These are phyloP conservation scores for Nitzschia inconspicua DNA, from an alignment of 108 stramenopile species.

Conservation along the genomic window DNA sequence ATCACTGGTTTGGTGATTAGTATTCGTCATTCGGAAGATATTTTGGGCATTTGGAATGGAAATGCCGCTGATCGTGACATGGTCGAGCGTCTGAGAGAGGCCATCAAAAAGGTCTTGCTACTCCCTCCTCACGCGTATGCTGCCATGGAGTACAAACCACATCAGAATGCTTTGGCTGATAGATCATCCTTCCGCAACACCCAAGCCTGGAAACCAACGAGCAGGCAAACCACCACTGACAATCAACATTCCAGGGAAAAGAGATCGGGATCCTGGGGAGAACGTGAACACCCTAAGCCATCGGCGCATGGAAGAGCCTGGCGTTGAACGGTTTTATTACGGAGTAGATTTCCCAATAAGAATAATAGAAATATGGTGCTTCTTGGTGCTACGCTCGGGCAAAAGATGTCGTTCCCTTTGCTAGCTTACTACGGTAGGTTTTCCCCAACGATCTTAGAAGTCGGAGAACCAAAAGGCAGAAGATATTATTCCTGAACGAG, in stretches of 20 bases:
- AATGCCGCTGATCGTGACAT: constrained; percentile 73
- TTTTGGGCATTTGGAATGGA: constrained; percentile 92
- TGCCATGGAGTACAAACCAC: constrained; percentile 82
- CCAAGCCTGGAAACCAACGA: constrained; percentile 55
- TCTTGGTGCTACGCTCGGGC: constrained; percentile 22
- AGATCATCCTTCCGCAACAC: constrained; percentile 76
- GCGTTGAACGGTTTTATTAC: constrained; percentile 10
- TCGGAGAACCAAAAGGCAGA: no score
- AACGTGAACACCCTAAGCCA: constrained; percentile 36
- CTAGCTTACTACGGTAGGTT: no score
- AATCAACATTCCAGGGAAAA: no score
- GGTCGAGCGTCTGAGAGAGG: constrained; percentile 75
- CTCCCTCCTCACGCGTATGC: constrained; percentile 60
- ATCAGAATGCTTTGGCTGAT: constrained; percentile 60
- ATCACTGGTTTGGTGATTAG: constrained; percentile 92
- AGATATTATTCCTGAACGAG: no score
- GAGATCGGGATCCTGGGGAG: constrained; percentile 56
- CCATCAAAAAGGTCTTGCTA: constrained; percentile 78
- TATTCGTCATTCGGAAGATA: constrained; percentile 91
- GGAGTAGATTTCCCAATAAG: no score
- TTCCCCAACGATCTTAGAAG: no score
- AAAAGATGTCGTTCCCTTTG: no score
- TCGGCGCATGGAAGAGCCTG: constrained; percentile 18
- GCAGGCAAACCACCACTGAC: background rate
- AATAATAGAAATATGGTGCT: no score